A percentile compares a stretch with the other conserved stretches of the same genome.
These are phyloP conservation scores for Malus hybrid DNA, from an alignment of 331 rosid species.

Conservation along the genomic window DNA sequence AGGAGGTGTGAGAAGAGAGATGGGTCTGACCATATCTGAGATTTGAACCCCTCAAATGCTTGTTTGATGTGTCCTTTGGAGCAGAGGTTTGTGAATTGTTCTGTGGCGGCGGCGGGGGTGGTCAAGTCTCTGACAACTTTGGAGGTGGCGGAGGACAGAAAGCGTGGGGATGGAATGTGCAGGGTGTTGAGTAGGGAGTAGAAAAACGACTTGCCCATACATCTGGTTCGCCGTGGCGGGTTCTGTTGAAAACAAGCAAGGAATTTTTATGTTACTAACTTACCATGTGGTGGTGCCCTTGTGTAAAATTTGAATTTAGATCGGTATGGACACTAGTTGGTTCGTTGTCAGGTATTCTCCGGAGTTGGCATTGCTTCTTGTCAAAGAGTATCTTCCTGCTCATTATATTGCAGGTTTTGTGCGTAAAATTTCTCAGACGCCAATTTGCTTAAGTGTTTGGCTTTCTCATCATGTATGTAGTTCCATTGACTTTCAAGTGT, in stretches of 20 bases:
- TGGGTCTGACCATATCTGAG: slow-evolving; percentile 53
- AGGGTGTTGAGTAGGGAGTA: slow-evolving; percentile 9
- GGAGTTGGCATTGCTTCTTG: no score
- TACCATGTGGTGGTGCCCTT: no score
- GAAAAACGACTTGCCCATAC: slow-evolving; percentile 47
- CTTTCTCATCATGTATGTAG: no score
- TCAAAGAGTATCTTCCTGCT: no score
- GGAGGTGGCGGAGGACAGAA: slow-evolving; percentile 31
- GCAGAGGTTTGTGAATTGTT: slow-evolving; percentile 40
- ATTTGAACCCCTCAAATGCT: slow-evolving; percentile 40
- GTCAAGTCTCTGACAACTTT: slow-evolving; percentile 5
- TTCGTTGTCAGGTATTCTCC: no score
- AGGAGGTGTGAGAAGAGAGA: slow-evolving; percentile 61
- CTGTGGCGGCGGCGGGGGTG: not conserved
- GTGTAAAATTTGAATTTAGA: no score
- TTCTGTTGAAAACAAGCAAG: not conserved
- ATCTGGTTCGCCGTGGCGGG: not conserved
- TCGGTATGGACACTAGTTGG: no score
- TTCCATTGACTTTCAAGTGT: no score
- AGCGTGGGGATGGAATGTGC: slow-evolving; percentile 7
- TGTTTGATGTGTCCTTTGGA: slow-evolving; percentile 44
- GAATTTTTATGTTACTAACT: not conserved
- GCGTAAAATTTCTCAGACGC: no score
- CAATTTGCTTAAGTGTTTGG: no score
- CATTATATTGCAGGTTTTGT: no score